These are phyloP conservation scores for Gonapodya prolifera DNA, from an alignment of 192 early-diverging fungal species.

Conservation along the genomic window DNA sequence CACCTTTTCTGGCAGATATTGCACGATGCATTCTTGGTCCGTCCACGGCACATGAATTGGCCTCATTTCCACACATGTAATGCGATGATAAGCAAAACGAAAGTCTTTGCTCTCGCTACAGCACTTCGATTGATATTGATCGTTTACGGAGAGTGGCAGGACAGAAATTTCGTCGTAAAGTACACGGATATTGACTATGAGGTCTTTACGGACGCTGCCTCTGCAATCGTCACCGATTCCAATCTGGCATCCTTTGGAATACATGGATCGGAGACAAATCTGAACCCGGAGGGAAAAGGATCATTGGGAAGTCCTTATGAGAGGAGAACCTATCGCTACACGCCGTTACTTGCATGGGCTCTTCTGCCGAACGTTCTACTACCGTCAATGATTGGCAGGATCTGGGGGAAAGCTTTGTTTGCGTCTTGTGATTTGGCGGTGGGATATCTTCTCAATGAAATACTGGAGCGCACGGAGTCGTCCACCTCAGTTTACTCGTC, in stretches of 20 bases:
- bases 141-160: slow-evolving; percentile 80
- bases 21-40: slow-evolving; percentile 7
- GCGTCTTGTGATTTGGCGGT: slow-evolving; percentile 63
- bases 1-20: slow-evolving; percentile 17
- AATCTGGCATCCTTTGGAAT: too few species aligned
- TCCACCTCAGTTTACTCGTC: slow-evolving; percentile 30
- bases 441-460: slow-evolving; percentile 44
- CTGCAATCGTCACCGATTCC: slow-evolving; percentile 57
- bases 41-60: too few species aligned
- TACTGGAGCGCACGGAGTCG: not conserved
- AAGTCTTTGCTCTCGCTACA: not conserved
- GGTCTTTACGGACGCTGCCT: slow-evolving; percentile 91
- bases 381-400: slow-evolving; percentile 38
- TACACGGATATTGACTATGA: slow-evolving; percentile 98
- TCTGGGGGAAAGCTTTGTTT: slow-evolving; percentile 93
- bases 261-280: not conserved
- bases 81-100: too few species aligned
- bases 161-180: slow-evolving; percentile 76
- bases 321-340: slow-evolving; percentile 93
- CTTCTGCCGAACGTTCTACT: slow-evolving; percentile 58
- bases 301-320: slow-evolving; percentile 57
- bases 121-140: slow-evolving; percentile 53
- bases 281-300: not conserved
- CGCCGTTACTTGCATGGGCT: slow-evolving; percentile 81
- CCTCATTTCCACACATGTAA: too few species aligned